Conservation (phyloP, 2,329 filamentous ascomycete species). For the Penicillium sp. region DNA sequence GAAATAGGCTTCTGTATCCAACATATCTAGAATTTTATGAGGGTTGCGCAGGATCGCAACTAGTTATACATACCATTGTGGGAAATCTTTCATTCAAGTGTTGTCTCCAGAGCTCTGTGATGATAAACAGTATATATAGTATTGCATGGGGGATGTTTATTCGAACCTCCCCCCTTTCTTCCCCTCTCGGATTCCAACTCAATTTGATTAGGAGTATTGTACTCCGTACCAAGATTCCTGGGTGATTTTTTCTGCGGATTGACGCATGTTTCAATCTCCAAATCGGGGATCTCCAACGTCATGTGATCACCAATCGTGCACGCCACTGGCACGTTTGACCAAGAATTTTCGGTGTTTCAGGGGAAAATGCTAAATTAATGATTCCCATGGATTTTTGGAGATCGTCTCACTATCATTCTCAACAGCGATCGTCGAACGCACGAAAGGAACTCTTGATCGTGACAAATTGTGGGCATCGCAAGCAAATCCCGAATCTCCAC, state of each 20-base stretch:
- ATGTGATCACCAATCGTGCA: not conserved
- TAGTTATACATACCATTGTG: not conserved
- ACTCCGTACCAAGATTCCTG: not conserved
- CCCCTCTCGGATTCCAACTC: not conserved
- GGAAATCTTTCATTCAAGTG: no score
- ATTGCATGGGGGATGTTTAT: not conserved
- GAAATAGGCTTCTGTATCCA: not conserved
- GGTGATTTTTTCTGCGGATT: not conserved
- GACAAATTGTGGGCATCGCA: constrained; percentile 15
- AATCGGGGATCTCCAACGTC: not conserved
- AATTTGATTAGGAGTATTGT: not conserved
- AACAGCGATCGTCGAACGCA: not conserved
- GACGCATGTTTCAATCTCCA: not conserved
- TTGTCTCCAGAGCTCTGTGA: no score
- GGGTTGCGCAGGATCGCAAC: constrained; percentile 4
- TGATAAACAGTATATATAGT: not conserved
- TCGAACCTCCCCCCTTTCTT: not conserved
- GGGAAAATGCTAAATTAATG: not conserved
- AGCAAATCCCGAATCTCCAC: constrained; percentile 36
- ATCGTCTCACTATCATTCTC: not conserved
- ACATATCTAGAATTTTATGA: not conserved
- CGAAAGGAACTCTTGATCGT: not conserved
- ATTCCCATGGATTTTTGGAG: constrained; percentile 4
- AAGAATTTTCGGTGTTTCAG: not conserved
- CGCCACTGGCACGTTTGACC: not conserved